These are phyloP conservation scores for Pseudodiploospora longispora DNA, from an alignment of 2,329 filamentous ascomycete species.

Conservation along the genomic window DNA sequence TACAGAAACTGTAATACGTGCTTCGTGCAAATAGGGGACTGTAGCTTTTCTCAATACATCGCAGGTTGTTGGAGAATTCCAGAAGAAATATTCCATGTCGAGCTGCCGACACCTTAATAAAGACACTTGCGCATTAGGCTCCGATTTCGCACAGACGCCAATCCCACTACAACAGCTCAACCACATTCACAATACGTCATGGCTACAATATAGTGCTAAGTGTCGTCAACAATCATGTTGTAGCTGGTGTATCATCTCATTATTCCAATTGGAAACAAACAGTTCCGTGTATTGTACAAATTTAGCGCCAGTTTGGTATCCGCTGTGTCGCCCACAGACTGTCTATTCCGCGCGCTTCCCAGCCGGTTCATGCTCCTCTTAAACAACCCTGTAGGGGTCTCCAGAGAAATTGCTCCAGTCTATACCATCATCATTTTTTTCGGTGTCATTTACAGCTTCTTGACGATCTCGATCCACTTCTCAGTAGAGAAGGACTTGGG, in stretches of 20 bases:
- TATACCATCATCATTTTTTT: slow-evolving; percentile 1
- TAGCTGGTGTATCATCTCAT: slow-evolving; percentile 7
- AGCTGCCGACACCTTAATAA: too few relatives aligned
- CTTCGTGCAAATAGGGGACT: too few relatives aligned
- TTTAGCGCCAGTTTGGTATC: slow-evolving; percentile 15
- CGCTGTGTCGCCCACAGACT: slow-evolving; percentile 12
- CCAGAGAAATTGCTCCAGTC: background rate
- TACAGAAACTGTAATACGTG: too few relatives aligned
- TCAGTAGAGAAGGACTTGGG: slow-evolving; percentile 99
- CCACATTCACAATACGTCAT: too few relatives aligned
- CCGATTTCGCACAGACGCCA: too few relatives aligned
- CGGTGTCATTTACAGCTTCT: slow-evolving; percentile 64
- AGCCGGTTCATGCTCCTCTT: slow-evolving; percentile 1
- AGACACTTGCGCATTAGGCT: too few relatives aligned
- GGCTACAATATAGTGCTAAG: too few relatives aligned
- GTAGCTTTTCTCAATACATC: too few relatives aligned
- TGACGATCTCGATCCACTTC: slow-evolving; percentile 89
- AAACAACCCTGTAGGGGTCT: background rate
- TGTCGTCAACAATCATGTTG: too few relatives aligned
- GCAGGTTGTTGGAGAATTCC: too few relatives aligned
- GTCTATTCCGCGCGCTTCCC: slow-evolving; percentile 9
- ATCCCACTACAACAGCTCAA: too few relatives aligned
- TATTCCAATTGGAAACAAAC: slow-evolving; percentile 11
- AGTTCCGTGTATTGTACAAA: slow-evolving; percentile 17
- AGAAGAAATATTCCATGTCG: too few relatives aligned